A percentile compares a stretch with the other conserved stretches of the same genome.
Evolutionary conservation across 148 eudicot species (phyloP).

Genomic region (Rhododendron williamsianum): DNA sequence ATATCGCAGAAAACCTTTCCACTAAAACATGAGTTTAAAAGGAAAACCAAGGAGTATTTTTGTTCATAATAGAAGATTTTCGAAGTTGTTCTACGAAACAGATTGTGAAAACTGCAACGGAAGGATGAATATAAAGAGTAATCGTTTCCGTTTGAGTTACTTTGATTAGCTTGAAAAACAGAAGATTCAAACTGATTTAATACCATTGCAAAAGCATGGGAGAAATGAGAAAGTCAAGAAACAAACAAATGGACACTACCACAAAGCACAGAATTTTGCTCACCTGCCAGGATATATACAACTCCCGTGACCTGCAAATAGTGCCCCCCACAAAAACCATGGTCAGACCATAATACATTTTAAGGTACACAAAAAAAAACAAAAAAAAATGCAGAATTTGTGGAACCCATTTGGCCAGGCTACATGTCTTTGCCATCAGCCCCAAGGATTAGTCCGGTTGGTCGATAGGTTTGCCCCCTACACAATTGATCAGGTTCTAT

Average conservation of each 20-base stretch:
- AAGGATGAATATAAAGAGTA: neutral
- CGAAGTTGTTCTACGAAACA: neutral
- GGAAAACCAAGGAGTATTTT: neutral
- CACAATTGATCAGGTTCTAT: neutral
- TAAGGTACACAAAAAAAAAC: neutral
- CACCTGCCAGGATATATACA: slow-evolving; percentile 98
- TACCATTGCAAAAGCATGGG: neutral
- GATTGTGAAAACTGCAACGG: neutral
- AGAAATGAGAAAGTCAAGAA: slow-evolving; percentile 12
- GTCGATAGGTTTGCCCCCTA: neutral
- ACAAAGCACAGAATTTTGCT: slow-evolving; percentile 15
- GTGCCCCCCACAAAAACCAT: slow-evolving; percentile 26
- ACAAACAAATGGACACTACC: neutral
- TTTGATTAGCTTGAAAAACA: neutral
- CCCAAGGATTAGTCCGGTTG: neutral
- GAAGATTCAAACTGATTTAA: neutral
- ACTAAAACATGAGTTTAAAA: neutral
- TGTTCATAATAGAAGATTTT: neutral
- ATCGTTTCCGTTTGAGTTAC: neutral
- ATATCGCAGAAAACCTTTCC: neutral
- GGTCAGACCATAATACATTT: slow-evolving; percentile 21
- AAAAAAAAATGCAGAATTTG: neutral
- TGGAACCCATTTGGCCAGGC: neutral
- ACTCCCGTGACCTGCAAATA: slow-evolving; percentile 76
- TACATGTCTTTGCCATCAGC: neutral